These are phyloP conservation scores for Lignosus rhinocerotis DNA, from an alignment of 1,284 basidiomycete species.

Conservation along the genomic window DNA sequence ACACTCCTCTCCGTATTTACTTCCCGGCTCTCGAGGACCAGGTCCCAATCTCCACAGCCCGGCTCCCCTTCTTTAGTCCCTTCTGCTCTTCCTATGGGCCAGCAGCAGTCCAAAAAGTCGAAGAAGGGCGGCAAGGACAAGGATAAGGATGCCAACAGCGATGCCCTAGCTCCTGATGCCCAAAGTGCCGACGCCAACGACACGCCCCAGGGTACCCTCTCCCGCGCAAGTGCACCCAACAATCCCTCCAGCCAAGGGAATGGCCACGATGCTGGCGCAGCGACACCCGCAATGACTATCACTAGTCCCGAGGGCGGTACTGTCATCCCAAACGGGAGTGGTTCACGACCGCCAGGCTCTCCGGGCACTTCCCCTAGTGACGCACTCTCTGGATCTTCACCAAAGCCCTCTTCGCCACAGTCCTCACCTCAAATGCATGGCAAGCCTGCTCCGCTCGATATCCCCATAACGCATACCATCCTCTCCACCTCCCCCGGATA, in stretches of 20 bases:
- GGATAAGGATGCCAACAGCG: conserved; percentile 50
- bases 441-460: conserved; percentile 66
- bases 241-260: conserved; percentile 21
- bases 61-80: conserved; percentile 35
- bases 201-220: conserved; percentile 43
- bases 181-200: conserved; percentile 39
- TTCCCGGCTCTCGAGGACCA: conserved; percentile 66
- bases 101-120: conserved; percentile 77
- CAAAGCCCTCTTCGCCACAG: conserved; percentile 30
- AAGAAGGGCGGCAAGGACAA: conserved; percentile 70
- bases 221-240: conserved; percentile 42
- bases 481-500: conserved; percentile 58
- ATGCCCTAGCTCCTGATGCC: conserved; percentile 34
- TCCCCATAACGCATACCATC: conserved; percentile 72
- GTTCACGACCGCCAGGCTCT: conserved; percentile 40
- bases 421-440: conserved; percentile 36
- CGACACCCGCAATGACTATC: conserved; percentile 48
- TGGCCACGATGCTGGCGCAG: conserved; percentile 22
- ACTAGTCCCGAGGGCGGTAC: conserved; percentile 49
- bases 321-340: conserved; percentile 32
- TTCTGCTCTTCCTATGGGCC: conserved; percentile 62
- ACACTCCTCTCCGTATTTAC: conserved; percentile 75
- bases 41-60: conserved; percentile 68
- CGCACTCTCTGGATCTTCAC: conserved; percentile 28
- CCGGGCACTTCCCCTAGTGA: conserved; percentile 38